Conservation (phyloP, 106 monocot genomes). For the Triglochin maritima region DNA sequence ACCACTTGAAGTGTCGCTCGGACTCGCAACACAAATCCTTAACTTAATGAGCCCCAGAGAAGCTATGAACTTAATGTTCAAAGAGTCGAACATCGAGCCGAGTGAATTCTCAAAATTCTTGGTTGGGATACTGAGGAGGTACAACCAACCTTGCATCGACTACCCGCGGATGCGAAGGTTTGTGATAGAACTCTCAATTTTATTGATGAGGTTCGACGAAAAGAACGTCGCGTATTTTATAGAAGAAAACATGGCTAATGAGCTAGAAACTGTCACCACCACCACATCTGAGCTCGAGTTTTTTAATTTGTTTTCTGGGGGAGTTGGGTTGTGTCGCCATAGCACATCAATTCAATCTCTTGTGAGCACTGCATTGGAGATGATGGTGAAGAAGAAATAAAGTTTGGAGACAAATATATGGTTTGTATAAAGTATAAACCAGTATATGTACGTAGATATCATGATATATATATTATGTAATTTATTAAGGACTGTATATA, state of each 20-base stretch:
- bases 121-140: constrained; percentile 25
- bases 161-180: constrained; percentile 64
- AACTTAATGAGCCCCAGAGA: constrained; percentile 21
- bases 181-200: constrained; percentile 32
- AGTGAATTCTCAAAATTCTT: constrained; percentile 21
- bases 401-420: too few species aligned
- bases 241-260: constrained; percentile 17
- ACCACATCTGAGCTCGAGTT: constrained; percentile 79
- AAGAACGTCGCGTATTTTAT: constrained; percentile 28
- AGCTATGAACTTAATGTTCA: constrained; percentile 16
- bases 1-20: constrained; percentile 40
- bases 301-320: constrained; percentile 52
- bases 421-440: too few species aligned
- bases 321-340: constrained; percentile 38
- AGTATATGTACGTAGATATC: too few species aligned
- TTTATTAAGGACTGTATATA: too few species aligned
- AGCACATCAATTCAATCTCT: constrained; percentile 14
- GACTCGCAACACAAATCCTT: constrained; percentile 44
- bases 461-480: too few species aligned
- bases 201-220: constrained; percentile 34
- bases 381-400: neutral
- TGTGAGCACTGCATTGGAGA: constrained; percentile 29
- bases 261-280: constrained; percentile 33
- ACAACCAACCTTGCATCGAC: constrained; percentile 27
- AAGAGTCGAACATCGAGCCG: constrained; percentile 16